Evolutionary conservation across 176 grass and related monocot species (phyloP).

Genomic region (Pontederia paniculata): DNA sequence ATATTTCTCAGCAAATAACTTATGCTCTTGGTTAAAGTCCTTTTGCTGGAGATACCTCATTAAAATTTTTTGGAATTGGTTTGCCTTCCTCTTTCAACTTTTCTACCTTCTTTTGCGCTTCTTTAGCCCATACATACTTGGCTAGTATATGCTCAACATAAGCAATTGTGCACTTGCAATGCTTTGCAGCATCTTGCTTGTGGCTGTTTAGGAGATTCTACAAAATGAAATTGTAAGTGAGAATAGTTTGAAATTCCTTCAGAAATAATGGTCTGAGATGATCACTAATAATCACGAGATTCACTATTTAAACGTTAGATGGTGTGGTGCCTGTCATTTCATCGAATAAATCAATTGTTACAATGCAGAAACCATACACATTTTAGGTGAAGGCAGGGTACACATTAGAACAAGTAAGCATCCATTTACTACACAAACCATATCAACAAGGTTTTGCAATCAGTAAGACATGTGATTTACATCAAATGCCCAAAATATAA

Average conservation of each 20-base stretch:
- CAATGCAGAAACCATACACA: no score
- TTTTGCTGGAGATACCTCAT: slow-evolving; percentile 37
- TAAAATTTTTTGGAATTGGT: slow-evolving; percentile 57
- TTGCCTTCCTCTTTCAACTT: slow-evolving; percentile 87
- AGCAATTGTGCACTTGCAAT: slow-evolving; percentile 79
- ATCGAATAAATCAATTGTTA: no score
- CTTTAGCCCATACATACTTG: slow-evolving; percentile 88
- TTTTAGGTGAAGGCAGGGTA: no score
- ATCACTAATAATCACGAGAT: background rate
- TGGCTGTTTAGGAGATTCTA: slow-evolving; percentile 65
- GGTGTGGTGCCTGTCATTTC: no score
- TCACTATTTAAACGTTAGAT: no score
- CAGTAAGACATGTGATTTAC: no score
- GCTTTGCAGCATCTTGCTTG: slow-evolving; percentile 60
- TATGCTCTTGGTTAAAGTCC: no score
- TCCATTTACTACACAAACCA: no score
- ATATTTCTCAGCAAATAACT: no score
- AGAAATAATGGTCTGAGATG: background rate
- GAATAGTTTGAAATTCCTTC: background rate
- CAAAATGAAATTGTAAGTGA: slow-evolving; percentile 4
- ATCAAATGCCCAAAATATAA: no score
- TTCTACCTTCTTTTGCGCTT: slow-evolving; percentile 68
- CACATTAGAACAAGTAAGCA: no score
- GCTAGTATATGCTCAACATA: slow-evolving; percentile 87
- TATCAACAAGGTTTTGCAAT: no score